Conservation (phyloP, 2,329 filamentous ascomycete species). For the Exophiala spinifera region DNA sequence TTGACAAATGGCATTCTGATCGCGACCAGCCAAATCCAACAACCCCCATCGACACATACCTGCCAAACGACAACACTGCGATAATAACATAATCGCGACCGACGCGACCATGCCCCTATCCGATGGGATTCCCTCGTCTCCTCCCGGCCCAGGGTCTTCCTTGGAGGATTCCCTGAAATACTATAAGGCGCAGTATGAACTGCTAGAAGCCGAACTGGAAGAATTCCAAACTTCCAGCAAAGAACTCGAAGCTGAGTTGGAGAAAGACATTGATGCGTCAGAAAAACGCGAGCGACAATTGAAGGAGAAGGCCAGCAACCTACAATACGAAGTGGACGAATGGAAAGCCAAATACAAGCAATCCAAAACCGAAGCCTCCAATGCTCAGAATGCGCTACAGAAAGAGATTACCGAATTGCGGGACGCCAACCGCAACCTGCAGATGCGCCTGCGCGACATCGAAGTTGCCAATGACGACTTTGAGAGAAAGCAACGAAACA, state of each 20-base stretch:
- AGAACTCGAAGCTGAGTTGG: constrained; percentile 88
- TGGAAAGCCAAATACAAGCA: constrained; percentile 99
- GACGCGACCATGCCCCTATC: constrained; percentile 19
- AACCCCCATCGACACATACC: background rate
- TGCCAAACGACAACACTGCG: constrained; percentile 2
- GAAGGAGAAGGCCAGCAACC: constrained; percentile 79
- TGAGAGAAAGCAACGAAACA: constrained; percentile 92
- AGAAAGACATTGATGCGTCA: constrained; percentile 92
- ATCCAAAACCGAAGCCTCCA: constrained; percentile 80
- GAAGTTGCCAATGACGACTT: constrained; percentile 99
- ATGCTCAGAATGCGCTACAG: constrained; percentile 80
- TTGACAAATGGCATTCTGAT: background rate
- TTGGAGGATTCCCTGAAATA: constrained; percentile 77
- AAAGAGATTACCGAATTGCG: constrained; percentile 93
- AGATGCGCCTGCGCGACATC: constrained; percentile 83
- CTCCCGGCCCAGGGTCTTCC: constrained; percentile 39
- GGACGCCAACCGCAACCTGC: constrained; percentile 75
- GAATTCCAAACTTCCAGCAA: constrained; percentile 94
- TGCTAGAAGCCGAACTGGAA: constrained; percentile 82
- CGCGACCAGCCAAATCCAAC: background rate
- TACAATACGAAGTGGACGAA: constrained; percentile 89
- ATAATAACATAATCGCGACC: background rate
- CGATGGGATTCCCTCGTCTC: constrained; percentile 34
- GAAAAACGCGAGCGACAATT: constrained; percentile 87
- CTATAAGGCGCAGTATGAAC: constrained; percentile 95